Evolutionary conservation across 441 rosid species (phyloP).

Genomic region (Croton setiger): DNA sequence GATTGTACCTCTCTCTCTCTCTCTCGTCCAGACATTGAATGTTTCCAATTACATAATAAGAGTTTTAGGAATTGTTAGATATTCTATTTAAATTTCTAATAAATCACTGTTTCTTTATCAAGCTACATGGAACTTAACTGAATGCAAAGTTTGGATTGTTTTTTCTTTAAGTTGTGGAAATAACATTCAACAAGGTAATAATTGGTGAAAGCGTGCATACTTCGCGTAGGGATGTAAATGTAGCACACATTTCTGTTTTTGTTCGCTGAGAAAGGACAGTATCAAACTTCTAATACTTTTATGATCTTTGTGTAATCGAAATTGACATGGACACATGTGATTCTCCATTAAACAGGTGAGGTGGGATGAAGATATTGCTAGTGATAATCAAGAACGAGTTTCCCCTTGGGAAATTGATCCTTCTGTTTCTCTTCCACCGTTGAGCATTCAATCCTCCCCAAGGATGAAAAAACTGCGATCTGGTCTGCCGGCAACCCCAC

Average conservation of each 20-base stretch:
- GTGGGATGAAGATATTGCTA: slow-evolving; percentile 73
- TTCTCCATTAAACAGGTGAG: slow-evolving; percentile 51
- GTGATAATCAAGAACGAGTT: slow-evolving; percentile 63
- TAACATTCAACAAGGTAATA: not conserved
- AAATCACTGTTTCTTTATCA: not conserved
- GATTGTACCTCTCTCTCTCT: not conserved
- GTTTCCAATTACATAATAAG: not conserved
- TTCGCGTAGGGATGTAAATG: not conserved
- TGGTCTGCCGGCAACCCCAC: slow-evolving; percentile 50
- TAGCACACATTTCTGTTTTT: not conserved
- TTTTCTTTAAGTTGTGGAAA: not conserved
- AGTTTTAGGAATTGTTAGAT: not conserved
- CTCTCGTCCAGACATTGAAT: not conserved
- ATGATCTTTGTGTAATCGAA: not conserved
- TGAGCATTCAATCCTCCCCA: slow-evolving; percentile 79
- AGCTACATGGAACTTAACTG: not conserved
- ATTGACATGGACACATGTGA: slow-evolving; percentile 4
- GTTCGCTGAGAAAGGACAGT: not conserved
- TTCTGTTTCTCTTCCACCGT: slow-evolving; percentile 66
- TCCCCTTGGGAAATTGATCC: slow-evolving; percentile 96
- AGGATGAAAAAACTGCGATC: slow-evolving; percentile 76
- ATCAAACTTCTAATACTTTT: not conserved
- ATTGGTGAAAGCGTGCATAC: not conserved
- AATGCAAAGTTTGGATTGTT: not conserved
- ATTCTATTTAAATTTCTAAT: not conserved